Evolutionary conservation across 768 basidiomycete genomes (phyloP).

Genomic region (Chlorophyllum brunneum): DNA sequence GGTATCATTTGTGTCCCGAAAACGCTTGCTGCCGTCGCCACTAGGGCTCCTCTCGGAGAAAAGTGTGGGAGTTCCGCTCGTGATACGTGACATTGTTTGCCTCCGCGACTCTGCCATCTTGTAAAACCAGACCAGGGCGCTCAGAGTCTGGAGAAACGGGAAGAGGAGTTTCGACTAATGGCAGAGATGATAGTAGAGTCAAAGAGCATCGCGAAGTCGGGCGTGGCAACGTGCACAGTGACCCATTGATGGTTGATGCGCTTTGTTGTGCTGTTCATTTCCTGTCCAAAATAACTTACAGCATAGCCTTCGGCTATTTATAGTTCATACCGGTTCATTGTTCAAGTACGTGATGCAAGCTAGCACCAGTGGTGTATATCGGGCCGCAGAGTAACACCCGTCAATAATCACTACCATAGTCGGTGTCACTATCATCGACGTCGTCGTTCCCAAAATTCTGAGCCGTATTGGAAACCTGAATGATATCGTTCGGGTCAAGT

Average conservation of each 20-base stretch:
- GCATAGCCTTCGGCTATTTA: too few species aligned
- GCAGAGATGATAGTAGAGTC: not conserved
- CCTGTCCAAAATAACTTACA: not conserved
- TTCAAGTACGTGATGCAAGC: too few species aligned
- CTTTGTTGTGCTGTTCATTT: too few species aligned
- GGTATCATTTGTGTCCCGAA: constrained; percentile 41
- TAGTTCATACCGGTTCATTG: too few species aligned
- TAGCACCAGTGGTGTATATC: too few species aligned
- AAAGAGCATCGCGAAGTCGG: not conserved
- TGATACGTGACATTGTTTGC: not conserved
- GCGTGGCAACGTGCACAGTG: constrained; percentile 3
- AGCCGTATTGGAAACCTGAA: constrained; percentile 7
- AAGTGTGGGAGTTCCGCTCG: not conserved
- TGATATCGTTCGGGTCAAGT: constrained; percentile 27
- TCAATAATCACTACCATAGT: constrained; percentile 16
- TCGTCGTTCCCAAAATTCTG: not conserved
- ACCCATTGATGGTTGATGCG: constrained; percentile 1
- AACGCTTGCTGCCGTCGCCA: constrained; percentile 21
- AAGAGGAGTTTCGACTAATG: not conserved
- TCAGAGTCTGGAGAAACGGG: not conserved
- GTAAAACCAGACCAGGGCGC: not conserved
- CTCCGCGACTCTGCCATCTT: constrained; percentile 1
- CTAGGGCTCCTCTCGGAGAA: not conserved
- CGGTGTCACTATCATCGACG: constrained; percentile 20
- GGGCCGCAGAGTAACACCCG: too few species aligned